Percentiles rank a stretch among this genome's conserved stretches.
These are phyloP conservation scores for Paracoccidioides lutzii DNA, from an alignment of 2,329 filamentous ascomycete species.

Conservation along the genomic window DNA sequence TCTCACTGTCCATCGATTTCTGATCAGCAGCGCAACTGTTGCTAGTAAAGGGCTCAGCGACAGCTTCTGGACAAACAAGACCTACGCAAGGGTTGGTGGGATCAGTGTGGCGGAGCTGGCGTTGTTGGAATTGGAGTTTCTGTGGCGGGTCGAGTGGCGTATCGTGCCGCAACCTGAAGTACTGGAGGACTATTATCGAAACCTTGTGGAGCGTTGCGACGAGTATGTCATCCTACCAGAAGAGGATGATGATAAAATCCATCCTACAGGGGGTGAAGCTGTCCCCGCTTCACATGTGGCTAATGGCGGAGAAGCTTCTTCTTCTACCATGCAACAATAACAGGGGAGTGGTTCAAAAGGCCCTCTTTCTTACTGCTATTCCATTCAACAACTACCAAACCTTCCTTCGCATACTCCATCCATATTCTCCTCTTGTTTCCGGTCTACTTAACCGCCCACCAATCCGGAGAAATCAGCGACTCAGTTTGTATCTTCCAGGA, in stretches of 20 bases:
- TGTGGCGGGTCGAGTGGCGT: slow-evolving; percentile 86
- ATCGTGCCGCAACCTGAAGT: slow-evolving; percentile 94
- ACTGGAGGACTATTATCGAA: slow-evolving; percentile 83
- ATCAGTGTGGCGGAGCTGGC: slow-evolving; percentile 84
- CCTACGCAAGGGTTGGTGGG: slow-evolving; percentile 86
- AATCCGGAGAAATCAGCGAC: not conserved
- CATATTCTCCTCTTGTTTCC: not conserved
- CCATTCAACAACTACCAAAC: not conserved
- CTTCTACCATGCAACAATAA: not conserved
- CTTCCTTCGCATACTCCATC: not conserved
- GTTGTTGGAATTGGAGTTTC: slow-evolving; percentile 80
- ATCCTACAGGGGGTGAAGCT: not conserved
- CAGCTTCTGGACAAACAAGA: slow-evolving; percentile 96
- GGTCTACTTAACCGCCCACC: not conserved
- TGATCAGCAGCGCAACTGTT: slow-evolving; percentile 91
- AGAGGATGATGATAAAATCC: not conserved
- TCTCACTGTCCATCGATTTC: slow-evolving; percentile 88
- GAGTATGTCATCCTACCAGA: slow-evolving; percentile 42
- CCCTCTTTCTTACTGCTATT: not conserved
- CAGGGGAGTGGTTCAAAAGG: not conserved
- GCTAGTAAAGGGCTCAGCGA: slow-evolving; percentile 93
- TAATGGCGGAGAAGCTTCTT: not conserved
- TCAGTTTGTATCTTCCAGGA: not conserved
- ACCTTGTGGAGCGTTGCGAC: slow-evolving; percentile 57
- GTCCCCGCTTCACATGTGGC: not conserved